These are phyloP conservation scores for Paramyrothecium sp. DNA, from an alignment of 2,329 filamentous ascomycete genomes.

Conservation along the genomic window DNA sequence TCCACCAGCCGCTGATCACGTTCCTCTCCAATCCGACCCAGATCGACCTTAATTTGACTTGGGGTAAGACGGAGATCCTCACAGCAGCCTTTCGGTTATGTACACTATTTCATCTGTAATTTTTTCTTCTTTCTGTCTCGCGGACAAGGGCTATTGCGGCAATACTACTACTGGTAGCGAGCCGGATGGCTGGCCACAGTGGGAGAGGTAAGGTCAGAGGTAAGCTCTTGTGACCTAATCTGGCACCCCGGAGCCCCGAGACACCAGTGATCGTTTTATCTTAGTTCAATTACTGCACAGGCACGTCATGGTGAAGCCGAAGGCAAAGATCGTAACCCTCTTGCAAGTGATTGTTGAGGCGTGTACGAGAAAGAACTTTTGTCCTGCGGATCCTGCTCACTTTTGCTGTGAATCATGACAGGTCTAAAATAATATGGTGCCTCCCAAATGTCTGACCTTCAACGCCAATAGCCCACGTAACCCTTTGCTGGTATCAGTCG, in stretches of 20 bases:
- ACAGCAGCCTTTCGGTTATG: constrained; percentile 18
- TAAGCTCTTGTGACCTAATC: constrained; percentile 43
- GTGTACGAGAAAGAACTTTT: background rate
- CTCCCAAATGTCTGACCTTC: constrained; percentile 27
- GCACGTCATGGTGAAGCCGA: too few species aligned
- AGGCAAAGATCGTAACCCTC: background rate
- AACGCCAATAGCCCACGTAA: constrained; percentile 31
- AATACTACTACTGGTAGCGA: constrained; percentile 19
- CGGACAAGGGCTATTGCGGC: constrained; percentile 17
- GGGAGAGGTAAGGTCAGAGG: constrained; percentile 54
- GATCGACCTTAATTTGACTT: constrained; percentile 1
- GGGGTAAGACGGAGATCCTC: constrained; percentile 36
- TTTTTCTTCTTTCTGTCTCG: constrained; percentile 15
- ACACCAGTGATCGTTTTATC: too few species aligned
- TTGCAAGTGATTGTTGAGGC: background rate
- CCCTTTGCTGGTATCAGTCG: constrained; percentile 32
- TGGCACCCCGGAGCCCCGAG: constrained; percentile 22
- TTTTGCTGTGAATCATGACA: constrained; percentile 19
- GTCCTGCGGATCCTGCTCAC: background rate
- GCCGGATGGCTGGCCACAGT: background rate
- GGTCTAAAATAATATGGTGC: constrained; percentile 24
- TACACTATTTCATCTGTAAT: constrained; percentile 14
- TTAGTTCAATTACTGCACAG: too few species aligned
- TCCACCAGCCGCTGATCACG: background rate
- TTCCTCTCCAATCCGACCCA: too few species aligned